Conservation (phyloP, 2,329 filamentous ascomycete genomes). For the Curvularia hawaiiensis region DNA sequence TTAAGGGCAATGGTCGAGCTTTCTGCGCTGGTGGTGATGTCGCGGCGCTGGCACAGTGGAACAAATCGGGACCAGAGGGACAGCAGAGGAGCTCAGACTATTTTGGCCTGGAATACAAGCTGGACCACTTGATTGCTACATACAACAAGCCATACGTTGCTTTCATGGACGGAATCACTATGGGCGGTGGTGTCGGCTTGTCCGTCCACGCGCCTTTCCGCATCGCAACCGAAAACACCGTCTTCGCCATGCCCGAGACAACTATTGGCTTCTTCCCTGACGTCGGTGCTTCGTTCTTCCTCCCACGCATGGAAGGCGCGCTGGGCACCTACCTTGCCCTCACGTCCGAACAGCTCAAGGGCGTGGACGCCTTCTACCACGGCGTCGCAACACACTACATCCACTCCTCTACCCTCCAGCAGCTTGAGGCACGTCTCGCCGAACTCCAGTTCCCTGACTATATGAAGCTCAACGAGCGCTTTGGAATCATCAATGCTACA, state of each 20-base stretch:
- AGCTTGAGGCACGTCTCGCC: slow-evolving; percentile 81
- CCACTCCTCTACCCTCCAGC: slow-evolving; percentile 83
- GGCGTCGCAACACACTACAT: slow-evolving; percentile 96
- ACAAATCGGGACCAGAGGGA: slow-evolving; percentile 69
- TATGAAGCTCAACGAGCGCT: slow-evolving; percentile 65
- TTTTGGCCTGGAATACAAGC: slow-evolving; percentile 93
- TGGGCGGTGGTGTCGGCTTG: slow-evolving; percentile 95
- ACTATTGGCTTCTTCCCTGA: slow-evolving; percentile 99
- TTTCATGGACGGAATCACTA: slow-evolving; percentile 97
- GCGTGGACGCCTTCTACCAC: slow-evolving; percentile 85
- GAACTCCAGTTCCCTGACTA: slow-evolving; percentile 89
- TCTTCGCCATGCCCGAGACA: slow-evolving; percentile 99
- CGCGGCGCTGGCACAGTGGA: slow-evolving; percentile 74
- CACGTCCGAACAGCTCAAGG: slow-evolving; percentile 82
- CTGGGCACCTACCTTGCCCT: slow-evolving; percentile 92
- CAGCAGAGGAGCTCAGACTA: slow-evolving; percentile 79
- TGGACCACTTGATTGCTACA: slow-evolving; percentile 93
- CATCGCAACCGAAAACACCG: slow-evolving; percentile 92
- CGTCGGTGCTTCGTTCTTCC: slow-evolving; percentile 94
- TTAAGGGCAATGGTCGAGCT: slow-evolving; percentile 87
- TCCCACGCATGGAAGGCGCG: slow-evolving; percentile 84
- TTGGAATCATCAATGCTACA: slow-evolving; percentile 78
- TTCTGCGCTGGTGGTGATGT: slow-evolving; percentile 97
- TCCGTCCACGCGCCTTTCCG: slow-evolving; percentile 95
- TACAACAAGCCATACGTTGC: slow-evolving; percentile 92